Base-by-base conservation (phyloP, 2,329 filamentous ascomycete genomes). In the Talaromyces sp. region DNA sequence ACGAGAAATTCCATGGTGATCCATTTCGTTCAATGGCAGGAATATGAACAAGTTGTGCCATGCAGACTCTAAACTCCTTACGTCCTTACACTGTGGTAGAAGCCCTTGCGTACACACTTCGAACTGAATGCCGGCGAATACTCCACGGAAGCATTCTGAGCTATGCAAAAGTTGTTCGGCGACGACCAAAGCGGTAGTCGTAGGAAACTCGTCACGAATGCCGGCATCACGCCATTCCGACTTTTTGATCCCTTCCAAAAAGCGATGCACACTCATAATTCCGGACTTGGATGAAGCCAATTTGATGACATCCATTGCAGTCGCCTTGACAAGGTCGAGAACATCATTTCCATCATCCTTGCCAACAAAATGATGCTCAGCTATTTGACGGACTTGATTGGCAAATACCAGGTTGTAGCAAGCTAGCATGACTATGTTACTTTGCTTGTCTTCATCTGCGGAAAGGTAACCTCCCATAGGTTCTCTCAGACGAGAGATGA, bases 21-120 rank as follows among this genome's bases (percentile, higher is more conserved):
- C 79, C 19, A 86, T 67, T 54, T 83, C 81, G 7, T 77, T 65
- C 14, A 82, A 72, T 2, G 84, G 83, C 11, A 86, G 70, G 1
- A 82, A 60, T 1, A 74, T 76, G 58, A 85, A 83, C 1, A 83
- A 36, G n/a, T 71, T 70, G 35, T 62, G 64, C 76, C 76, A 79
- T 19, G 56, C 58, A 33, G 52, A 58, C 55, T 79, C 76, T 7
- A 77, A 47, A 24, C 47, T 53, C 3, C 45, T 51, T 17, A 77
- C 54, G 39, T 74, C 61, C 30, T 67, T 46, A 60, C 37, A 53
- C 22, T 33, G 59, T 49, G 29, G 72, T 69, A 56, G 64, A 8
- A 59, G 24, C 19, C 13, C 17, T 19, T 51, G 51, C 30, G 41
- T 49, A 37, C 49, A 71, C 27, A 67, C 60, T 32, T 75, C 74